Base-by-base conservation (phyloP, 768 basidiomycete genomes). In the Amanita pseudoporphyria region DNA sequence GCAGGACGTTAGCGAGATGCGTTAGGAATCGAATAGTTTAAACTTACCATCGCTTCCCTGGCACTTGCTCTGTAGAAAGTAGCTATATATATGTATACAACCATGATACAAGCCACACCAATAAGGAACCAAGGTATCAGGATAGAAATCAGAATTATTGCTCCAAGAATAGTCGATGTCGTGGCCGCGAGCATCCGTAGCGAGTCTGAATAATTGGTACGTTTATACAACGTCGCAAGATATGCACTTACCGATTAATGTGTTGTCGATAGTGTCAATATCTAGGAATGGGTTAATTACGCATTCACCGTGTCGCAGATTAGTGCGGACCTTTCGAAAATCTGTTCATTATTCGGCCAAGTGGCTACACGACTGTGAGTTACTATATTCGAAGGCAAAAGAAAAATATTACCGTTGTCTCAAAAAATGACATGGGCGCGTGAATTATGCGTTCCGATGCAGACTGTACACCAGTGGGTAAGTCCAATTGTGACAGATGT, bases 341-440 rank as follows among this genome's bases (percentile, higher is more conserved):
- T 13, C 90, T 79, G 62, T 92, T 92, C 78, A 91, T 84, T 54
- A 96, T 87, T 10, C 89, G 79, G 13, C 92, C 92, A 18, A 88
- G 72, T 5, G 87, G 88, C 73, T 82, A 18, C 13, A 56, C 12
- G 47, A 24, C 50, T 58, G 39, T 53, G 21, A 26, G 49, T 18
- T 48, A 50, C 50, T 50, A 53, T 47, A 16, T 47, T 31, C 18
- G 18, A 7, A 6, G 12, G 12, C 38, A 19, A 14, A 40, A n/a
- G 26, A 33, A 6, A 13, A 38, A 31, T 58, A 71, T 57, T 58
- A 82, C 81, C 5, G 86, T 88, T 1, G 83, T 91, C 60, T 94
- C 92, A 60, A 91, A 94, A 69, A 91, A 93, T 6, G 79, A 81
- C 83, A 89, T 91, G 0, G 90, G 90, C 0, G 89, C 87, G 60